Evolutionary conservation across 2,329 filamentous ascomycete genomes (phyloP), one percentile per base, ranked within the genome.

Genomic region (Herpotrichia juniperi): DNA sequence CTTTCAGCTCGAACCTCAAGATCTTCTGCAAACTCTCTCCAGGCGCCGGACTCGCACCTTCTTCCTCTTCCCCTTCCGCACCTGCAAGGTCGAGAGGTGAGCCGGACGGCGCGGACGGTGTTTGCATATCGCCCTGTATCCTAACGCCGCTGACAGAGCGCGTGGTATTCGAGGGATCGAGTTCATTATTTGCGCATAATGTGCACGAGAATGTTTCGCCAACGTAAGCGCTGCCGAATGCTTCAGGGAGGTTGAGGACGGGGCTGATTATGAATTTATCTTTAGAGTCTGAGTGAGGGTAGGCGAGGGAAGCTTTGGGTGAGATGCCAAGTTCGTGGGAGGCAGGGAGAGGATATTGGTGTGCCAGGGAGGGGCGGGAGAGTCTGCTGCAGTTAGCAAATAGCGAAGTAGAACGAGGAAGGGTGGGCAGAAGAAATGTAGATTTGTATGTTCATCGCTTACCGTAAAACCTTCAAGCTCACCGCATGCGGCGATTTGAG

Each of bases 181-280:
- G 74, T 68, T 97, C 93, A 71, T 97, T 93, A 78, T 96, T 97
- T n/a, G 90, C 93, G 76, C 93, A 96, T 19, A 97, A 82, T 1
- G 93, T 96, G 76, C 94, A 99, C 58, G 88, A 88, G 76, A 99
- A 97, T 0, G 88, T 91, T 78, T 97, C 93, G 64, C 94, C 94
- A 17, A 97, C 93, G 72, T 97, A 97, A 8, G 93, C 93, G 11
- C 91, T 93, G 39, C 93, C 93, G 72, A 99, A 97, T 0, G 91
- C 89, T 14, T 92, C 88, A 9, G 94, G 93, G 1, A 97, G 86
- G 42, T 91, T 94, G 64, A 97, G 83, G 62, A 83, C 77, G 19
- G 83, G 81, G 25, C 79, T 80, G 45, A 88, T 74, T 31, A 85
- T 81, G 60, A 85, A 87, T 25, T 77, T 76, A 56, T 81, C 78